A percentile compares a stretch with the other conserved stretches of the same genome.
phyloP scores from a whole-genome alignment of 805 yeast species.

The Kluyveromyces siamensis region DNA sequence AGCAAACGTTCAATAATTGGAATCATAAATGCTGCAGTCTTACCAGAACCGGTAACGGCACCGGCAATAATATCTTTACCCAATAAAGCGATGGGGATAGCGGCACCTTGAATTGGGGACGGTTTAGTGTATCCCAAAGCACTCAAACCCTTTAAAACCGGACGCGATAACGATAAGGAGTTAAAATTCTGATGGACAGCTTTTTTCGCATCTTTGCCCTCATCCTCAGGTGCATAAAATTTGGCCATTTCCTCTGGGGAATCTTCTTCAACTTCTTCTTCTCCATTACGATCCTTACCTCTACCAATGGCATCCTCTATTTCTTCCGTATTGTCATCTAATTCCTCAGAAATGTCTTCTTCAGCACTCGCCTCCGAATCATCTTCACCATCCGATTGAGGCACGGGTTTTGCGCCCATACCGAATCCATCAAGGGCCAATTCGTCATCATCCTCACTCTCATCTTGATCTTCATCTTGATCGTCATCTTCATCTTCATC shows the following conservation, averaged over 20 bases:
- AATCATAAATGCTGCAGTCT: slow-evolving; percentile 96
- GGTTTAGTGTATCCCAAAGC: slow-evolving; percentile 81
- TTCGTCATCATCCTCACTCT: slow-evolving; percentile 27
- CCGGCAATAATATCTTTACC: slow-evolving; percentile 98
- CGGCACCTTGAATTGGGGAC: slow-evolving; percentile 87
- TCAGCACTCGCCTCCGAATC: slow-evolving; percentile 22
- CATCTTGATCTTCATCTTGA: slow-evolving; percentile 27
- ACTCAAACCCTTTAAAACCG: slow-evolving; percentile 74
- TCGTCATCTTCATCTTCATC: slow-evolving; percentile 39
- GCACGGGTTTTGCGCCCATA: slow-evolving; percentile 24
- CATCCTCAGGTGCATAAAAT: slow-evolving; percentile 56
- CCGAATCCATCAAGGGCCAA: slow-evolving; percentile 32
- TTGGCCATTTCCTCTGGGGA: slow-evolving; percentile 76
- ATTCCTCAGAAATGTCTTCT: slow-evolving; percentile 19
- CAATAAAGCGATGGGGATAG: slow-evolving; percentile 84
- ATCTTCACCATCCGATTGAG: slow-evolving; percentile 17
- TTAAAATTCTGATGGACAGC: slow-evolving; percentile 60
- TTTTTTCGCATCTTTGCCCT: slow-evolving; percentile 43
- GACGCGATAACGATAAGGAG: slow-evolving; percentile 76
- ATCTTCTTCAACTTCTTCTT: slow-evolving; percentile 19
- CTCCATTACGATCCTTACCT: slow-evolving; percentile 10
- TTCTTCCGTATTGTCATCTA: slow-evolving; percentile 12
- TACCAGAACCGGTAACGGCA: slow-evolving; percentile 99
- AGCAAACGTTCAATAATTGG: slow-evolving; percentile 90
- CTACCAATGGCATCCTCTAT: slow-evolving; percentile 27